Evolutionary conservation across 169 alveolate genomes (phyloP), one percentile per base, ranked within the genome.

Genomic region (Haemoproteus tartakovskyi): DNA sequence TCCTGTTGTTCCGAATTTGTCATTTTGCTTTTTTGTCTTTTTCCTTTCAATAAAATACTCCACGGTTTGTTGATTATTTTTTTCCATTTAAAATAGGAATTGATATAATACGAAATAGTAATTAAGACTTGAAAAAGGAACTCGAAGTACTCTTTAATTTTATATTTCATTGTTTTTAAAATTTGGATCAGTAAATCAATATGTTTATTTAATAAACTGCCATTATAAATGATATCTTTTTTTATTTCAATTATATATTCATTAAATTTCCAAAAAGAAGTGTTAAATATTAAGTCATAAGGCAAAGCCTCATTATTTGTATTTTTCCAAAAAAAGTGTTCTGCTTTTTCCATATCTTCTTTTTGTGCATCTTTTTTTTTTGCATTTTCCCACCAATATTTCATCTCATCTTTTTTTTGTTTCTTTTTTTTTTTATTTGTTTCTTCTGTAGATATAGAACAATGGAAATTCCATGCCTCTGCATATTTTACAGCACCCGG

Each of bases 191-290:
- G 57, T 30, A 74, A 50, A 29, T 48, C 21, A 29, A 74, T 18
- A 38, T 60, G 54, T 57, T 46, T 56, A 14, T 26, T 56, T 30
- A 74, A 74, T 48, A n/a, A 12, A 33, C 37, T 19, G 27, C 30
- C 57, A 43, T 57, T 59, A 45, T 46, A 74, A 21, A 74, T 26
- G 2, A 50, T 52, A 14, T 74, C 78, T 45, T 74, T 74, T 50
- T 57, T 74, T 57, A 74, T 57, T 57, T 56, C 84, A 74, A 74
- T 57, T 56, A 74, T 74, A 16, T 56, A 47, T 22, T 30, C 29
- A 36, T 60, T 37, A 27, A 56, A 74, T 3, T 12, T 24, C 84
- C 84, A 74, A 33, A 50, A 30, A 11, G 63, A 43, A 36, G 30
- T 12, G 46, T 74, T 74, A 45, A 74, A 74, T 16, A 60, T 45